Evolutionary conservation across 495 filamentous ascomycete genomes (phyloP).

Genomic region (Tuber calosporum): DNA sequence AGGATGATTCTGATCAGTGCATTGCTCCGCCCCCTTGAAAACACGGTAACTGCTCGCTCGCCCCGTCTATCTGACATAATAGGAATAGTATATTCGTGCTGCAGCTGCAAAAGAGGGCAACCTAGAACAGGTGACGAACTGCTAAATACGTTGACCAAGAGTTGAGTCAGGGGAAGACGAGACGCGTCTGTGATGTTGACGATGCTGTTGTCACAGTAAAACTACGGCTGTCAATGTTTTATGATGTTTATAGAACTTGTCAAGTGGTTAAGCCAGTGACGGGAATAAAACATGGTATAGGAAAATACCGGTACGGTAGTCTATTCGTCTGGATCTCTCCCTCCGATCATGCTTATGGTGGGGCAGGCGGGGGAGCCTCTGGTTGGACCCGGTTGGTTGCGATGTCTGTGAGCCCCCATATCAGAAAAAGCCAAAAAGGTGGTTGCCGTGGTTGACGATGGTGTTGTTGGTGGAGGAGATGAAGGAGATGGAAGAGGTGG

Average conservation of each 20-base stretch:
- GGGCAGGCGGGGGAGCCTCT: neutral
- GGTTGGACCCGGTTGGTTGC: neutral
- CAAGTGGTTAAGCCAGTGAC: neutral
- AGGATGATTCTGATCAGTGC: constrained; percentile 20
- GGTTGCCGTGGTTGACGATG: neutral
- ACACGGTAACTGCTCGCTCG: constrained; percentile 8
- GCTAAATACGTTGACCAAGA: constrained; percentile 19
- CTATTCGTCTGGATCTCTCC: neutral
- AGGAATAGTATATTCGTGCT: constrained; percentile 22
- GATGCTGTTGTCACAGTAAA: constrained; percentile 7
- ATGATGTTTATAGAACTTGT: neutral
- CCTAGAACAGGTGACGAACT: constrained; percentile 19
- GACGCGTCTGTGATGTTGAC: constrained; percentile 25
- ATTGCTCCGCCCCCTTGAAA: constrained; percentile 25
- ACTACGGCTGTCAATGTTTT: neutral
- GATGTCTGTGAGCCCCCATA: neutral
- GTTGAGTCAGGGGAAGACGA: constrained; percentile 33
- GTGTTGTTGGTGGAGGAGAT: neutral
- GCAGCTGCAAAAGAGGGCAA: constrained; percentile 21
- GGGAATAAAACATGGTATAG: neutral
- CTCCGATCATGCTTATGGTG: neutral
- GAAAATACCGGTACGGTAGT: neutral
- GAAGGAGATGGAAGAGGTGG: neutral
- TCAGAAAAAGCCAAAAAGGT: neutral
- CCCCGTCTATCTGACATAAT: constrained; percentile 20